Evolutionary conservation across 805 yeast genomes (phyloP), one percentile per base, ranked within the genome.

Genomic region (Maudiozyma serrabonitensis): DNA sequence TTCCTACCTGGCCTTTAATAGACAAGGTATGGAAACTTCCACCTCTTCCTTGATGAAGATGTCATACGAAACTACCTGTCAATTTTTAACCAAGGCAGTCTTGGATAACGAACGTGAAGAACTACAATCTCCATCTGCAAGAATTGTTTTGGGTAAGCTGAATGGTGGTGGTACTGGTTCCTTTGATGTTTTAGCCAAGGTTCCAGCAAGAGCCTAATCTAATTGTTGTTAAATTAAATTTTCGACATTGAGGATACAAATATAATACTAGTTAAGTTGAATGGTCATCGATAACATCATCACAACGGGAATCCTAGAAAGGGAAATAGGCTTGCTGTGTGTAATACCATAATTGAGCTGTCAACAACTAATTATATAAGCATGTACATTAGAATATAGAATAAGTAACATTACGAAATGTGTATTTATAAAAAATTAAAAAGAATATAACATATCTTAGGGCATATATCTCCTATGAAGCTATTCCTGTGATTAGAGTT

Each of bases 11-110:
- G 96, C 99, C 25, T 93, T 93, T 76, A 90, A 88, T 70, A 87
- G 99, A 76, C 96, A 88, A 72, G 99, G 99, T 69, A 90, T 95
- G 66, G 98, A 93, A 68, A 79, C 95, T 1, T 80, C 93, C 13
- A 89, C 97, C 1, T 90, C 98, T 7, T 86, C 98, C 16, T 87
- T 93, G 75, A 84, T 88, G 90, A 93, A 93, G 75, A 93, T 93
- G 99, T 88, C 96, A 50, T 93, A 89, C 69, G 99, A 93, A 73
- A 93, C 99, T 43, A 93, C 99, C 1, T 89, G 96, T 74, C 95
- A 87, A 70, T 93, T 93, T 76, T 76, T 93, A 67, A 93, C 97
- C 47, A 88, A 89, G 74, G 96, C 98, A 7, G 98, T 93, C 45
- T 74, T 93, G 64, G 93, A 91, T 58, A 87, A 91, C 52, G 96